These are phyloP conservation scores for Termitomyces sp. DNA, from an alignment of 768 basidiomycete species.

Conservation along the genomic window DNA sequence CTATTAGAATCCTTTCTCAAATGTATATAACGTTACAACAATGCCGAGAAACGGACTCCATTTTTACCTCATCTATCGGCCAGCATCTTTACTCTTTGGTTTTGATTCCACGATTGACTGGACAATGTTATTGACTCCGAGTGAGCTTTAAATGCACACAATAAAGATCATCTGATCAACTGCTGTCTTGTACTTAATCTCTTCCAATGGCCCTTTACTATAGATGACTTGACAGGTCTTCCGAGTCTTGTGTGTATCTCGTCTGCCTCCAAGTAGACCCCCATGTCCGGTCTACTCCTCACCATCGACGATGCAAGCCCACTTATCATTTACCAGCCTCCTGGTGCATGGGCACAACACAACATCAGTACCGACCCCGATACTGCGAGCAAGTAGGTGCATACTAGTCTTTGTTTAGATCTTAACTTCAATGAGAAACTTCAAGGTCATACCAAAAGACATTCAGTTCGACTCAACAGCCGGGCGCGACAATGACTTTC, in stretches of 20 bases:
- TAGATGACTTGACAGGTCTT: not conserved
- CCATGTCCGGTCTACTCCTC: slow-evolving; percentile 2
- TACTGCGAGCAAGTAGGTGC: not conserved
- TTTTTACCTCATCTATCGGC: not conserved
- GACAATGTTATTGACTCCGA: too few species aligned
- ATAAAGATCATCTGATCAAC: not conserved
- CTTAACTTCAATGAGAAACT: not conserved
- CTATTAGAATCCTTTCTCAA: too few species aligned
- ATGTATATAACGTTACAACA: not conserved
- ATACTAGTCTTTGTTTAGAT: not conserved
- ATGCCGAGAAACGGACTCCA: not conserved
- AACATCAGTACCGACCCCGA: not conserved
- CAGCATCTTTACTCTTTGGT: not conserved
- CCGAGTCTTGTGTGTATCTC: not conserved
- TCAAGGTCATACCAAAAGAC: slow-evolving; percentile 1
- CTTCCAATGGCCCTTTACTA: not conserved
- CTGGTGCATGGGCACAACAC: slow-evolving; percentile 1
- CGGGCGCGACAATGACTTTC: slow-evolving; percentile 6
- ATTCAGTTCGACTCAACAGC: not conserved
- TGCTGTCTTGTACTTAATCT: not conserved
- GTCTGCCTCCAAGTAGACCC: not conserved
- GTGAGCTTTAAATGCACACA: too few species aligned
- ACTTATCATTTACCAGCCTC: not conserved
- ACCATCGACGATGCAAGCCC: slow-evolving; percentile 6
- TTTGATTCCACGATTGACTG: not conserved